A percentile compares a stretch with the other conserved stretches of the same genome.
Conservation (phyloP, 1,284 basidiomycete species). For the Heterobasidion occidentale region DNA sequence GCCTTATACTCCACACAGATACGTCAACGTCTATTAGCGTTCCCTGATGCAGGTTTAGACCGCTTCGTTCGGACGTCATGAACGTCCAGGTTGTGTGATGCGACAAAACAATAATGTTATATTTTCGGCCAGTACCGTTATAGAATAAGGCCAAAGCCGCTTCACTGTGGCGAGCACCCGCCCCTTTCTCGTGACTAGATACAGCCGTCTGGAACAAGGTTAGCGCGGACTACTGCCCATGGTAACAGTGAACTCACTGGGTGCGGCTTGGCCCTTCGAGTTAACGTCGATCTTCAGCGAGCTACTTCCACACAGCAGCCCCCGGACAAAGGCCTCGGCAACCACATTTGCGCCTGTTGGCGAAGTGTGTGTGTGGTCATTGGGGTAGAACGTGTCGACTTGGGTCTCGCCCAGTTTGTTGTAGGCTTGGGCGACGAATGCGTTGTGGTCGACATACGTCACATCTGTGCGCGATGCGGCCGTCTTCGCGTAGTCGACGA, state of each 20-base stretch:
- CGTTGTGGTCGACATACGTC: neutral
- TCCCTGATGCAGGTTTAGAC: no score
- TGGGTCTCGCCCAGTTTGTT: neutral
- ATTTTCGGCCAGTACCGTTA: no score
- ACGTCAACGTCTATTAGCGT: no score
- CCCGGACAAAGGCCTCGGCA: neutral
- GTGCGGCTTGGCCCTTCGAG: neutral
- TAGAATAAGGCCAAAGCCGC: no score
- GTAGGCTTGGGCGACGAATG: neutral
- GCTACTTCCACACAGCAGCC: neutral
- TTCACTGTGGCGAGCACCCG: no score
- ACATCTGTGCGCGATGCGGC: neutral
- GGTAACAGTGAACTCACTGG: neutral
- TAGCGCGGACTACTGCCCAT: no score
- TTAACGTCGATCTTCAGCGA: neutral
- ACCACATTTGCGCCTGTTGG: neutral
- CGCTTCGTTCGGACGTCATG: no score
- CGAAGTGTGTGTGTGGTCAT: neutral
- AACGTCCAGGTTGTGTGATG: no score
- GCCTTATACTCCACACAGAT: no score
- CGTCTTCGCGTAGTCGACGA: neutral
- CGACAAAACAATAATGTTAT: no score
- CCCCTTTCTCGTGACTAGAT: no score
- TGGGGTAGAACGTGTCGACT: neutral
- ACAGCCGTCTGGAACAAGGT: no score